These are phyloP conservation scores for Camellia granthamiana DNA, from an alignment of 148 eudicot species.

Conservation along the genomic window DNA sequence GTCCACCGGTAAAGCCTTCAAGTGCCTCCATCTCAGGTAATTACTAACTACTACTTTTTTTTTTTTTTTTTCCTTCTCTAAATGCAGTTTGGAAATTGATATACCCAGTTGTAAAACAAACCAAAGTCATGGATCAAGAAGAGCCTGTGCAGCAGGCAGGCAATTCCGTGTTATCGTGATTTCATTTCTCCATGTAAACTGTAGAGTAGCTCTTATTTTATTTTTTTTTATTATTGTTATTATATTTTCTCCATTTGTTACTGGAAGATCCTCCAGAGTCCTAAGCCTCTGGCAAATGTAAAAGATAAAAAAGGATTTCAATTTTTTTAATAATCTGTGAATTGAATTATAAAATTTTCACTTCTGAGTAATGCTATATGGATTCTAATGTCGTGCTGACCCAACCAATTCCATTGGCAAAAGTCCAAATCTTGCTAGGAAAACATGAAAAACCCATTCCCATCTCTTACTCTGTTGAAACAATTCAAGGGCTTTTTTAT, in stretches of 20 bases:
- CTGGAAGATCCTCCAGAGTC: background rate
- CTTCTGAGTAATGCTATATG: background rate
- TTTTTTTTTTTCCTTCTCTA: background rate
- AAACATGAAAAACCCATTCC: too few species aligned
- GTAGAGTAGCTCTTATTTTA: background rate
- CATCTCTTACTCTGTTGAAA: background rate
- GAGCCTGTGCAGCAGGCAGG: slow-evolving; percentile 31
- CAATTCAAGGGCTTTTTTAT: too few species aligned
- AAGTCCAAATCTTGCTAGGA: too few species aligned
- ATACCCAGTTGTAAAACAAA: slow-evolving; percentile 58
- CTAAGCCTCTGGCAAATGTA: slow-evolving; percentile 2
- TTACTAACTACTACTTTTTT: background rate
- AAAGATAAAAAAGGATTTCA: background rate
- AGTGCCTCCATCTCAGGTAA: too few species aligned
- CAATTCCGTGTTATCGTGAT: slow-evolving; percentile 13
- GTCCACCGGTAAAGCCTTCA: too few species aligned
- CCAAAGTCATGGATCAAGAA: slow-evolving; percentile 64
- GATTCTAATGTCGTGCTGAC: too few species aligned
- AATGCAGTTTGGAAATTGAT: slow-evolving; percentile 86
- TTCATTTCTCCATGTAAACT: background rate
- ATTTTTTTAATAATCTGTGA: too few species aligned
- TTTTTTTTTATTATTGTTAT: background rate
- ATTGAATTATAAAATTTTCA: background rate
- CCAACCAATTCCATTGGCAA: too few species aligned
- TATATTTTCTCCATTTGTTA: background rate